phyloP scores from a whole-genome alignment of 345 rosid species.

The Gossypium longicalyx region DNA sequence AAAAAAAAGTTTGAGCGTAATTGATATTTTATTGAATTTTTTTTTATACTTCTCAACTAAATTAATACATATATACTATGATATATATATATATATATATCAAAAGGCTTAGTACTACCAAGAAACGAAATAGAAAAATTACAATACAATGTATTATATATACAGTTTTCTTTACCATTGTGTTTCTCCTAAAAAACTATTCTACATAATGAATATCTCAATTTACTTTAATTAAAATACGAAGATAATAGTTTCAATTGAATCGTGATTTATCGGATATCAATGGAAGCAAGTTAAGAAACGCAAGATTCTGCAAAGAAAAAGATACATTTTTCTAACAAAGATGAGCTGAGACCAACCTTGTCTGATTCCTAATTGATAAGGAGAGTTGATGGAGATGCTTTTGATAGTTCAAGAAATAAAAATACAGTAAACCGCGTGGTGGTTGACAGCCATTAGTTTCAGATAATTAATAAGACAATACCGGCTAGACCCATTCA shows the following conservation, averaged over 20 bases:
- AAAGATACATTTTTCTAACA: too few species aligned
- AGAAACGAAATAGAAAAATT: neutral
- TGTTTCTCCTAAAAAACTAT: neutral
- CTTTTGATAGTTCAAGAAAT: neutral
- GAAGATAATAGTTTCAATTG: too few species aligned
- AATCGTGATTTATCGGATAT: too few species aligned
- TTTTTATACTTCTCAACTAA: neutral
- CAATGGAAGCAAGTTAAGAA: too few species aligned
- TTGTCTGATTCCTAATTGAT: too few species aligned
- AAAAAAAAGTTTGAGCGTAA: neutral
- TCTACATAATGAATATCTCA: too few species aligned
- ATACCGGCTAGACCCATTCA: neutral
- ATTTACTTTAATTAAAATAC: too few species aligned
- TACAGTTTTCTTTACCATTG: neutral
- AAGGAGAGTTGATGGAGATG: too few species aligned
- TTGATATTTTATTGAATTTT: neutral
- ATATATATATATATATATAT: neutral
- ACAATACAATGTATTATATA: neutral
- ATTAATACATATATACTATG: neutral
- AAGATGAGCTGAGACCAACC: too few species aligned
- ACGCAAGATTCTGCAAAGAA: too few species aligned
- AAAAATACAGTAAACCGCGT: conserved; percentile 1
- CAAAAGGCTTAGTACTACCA: neutral
- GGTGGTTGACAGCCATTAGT: neutral
- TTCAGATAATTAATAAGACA: neutral